Base-by-base conservation (phyloP, 140 eudicot genomes). In the Senecio squalidus region DNA sequence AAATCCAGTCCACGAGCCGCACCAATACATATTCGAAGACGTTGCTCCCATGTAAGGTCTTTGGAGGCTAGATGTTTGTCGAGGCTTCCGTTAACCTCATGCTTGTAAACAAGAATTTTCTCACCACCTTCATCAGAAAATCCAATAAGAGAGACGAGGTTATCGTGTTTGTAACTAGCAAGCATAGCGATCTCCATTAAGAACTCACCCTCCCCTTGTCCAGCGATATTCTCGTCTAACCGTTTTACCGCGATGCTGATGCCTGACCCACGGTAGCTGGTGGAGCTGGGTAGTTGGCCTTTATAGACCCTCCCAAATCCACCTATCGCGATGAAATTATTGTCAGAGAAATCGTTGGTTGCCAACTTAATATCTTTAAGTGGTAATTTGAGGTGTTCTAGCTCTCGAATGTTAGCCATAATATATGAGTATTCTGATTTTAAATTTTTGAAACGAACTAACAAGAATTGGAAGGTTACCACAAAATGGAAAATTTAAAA, bases 231-330 rank as follows among this genome's bases (percentile, higher is more conserved):
- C 17, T 4, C 3, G 16, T 69, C 68, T 51, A 69, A 38, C 55
- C 68, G 55, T 13, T 69, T 69, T 39, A 69, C 47, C 26, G 75
- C 75, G 9, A 69, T 62, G 9, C 16, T 29, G 27, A 38, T 58
- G 51, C 4, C 6, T 4, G 53, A 65, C n/a, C n/a, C n/a, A n/a
- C n/a, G n/a, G n/a, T n/a, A n/a, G 34, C 6, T 38, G 44, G 9
- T 38, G 44, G 23, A 13, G 3, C 16, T 48, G 45, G 41, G 44
- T 9, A 62, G 76, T 36, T 24, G 51, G 17, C 70, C 70, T 21
- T 24, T 71, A 9, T 71, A 71, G 18, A 71, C 70, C 25, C 33
- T 13, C 18, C 76, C 76, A 1, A 70, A 70, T 30, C 76, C 76
- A 22, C 76, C 76, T 0, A 23, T 22, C 1, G 58, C 65, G 15